phyloP scores from a whole-genome alignment of 768 basidiomycete species.

The Termitomyces sp. region DNA sequence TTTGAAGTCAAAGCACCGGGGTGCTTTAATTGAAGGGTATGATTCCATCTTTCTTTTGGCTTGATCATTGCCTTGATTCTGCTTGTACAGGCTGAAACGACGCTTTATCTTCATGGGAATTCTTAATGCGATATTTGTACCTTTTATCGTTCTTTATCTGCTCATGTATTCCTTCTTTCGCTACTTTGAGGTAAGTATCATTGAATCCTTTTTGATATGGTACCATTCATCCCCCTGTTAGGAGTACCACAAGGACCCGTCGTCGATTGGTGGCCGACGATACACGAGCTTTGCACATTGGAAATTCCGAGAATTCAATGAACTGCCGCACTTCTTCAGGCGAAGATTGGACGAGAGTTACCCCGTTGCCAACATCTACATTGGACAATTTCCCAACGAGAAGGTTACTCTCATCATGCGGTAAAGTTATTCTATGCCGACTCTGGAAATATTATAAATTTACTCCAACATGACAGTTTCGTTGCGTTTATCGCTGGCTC shows the following conservation, averaged over 20 bases:
- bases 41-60: neutral
- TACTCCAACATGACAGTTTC: conserved; percentile 51
- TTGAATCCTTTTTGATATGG: conserved; percentile 7
- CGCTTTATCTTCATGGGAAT: conserved; percentile 97
- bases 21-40: conserved; percentile 79
- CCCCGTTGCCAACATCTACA: conserved; percentile 89
- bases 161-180: conserved; percentile 99
- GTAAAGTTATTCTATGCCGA: conserved; percentile 40
- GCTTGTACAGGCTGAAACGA: conserved; percentile 56
- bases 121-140: conserved; percentile 91
- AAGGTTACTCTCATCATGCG: conserved; percentile 86
- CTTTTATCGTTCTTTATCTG: conserved; percentile 95
- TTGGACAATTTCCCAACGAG: conserved; percentile 97
- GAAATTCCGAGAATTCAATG: conserved; percentile 80
- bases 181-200: conserved; percentile 84
- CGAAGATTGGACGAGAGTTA: conserved; percentile 86
- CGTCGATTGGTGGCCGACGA: conserved; percentile 85
- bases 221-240: conserved; percentile 25
- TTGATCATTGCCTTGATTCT: neutral
- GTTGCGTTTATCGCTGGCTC: conserved; percentile 95
- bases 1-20: conserved; percentile 77
- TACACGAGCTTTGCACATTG: conserved; percentile 96
- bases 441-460: neutral
- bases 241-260: conserved; percentile 99
- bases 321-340: conserved; percentile 89